Base-by-base conservation (phyloP, 768 basidiomycete genomes). In the Trametes elegans region DNA sequence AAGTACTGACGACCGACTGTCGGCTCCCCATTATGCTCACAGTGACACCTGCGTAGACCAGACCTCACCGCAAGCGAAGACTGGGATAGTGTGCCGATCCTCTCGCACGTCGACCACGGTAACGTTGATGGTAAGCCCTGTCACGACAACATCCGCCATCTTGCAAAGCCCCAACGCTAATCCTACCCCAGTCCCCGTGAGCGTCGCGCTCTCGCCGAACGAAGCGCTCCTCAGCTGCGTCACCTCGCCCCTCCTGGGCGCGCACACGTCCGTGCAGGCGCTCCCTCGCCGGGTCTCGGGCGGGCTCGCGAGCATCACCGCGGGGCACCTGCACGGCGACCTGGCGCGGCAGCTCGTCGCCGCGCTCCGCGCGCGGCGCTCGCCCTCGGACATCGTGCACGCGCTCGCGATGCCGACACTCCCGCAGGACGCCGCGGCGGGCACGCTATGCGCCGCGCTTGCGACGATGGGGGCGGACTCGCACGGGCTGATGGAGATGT, bases 341-440 rank as follows among this genome's bases (percentile, higher is more conserved):
- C 41, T 67, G 3, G 52, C 54, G 29, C 61, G 58, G 46, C 57
- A 58, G 2, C 66, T 77, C 24, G 60, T 69, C 3, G 61, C 65
- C 14, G 78, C 84, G 11, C 73, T 88, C 41, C 73, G 79, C 26
- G 75, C 79, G 2, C 75, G 79, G 41, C 73, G 69, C 53, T 76
- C 80, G n/a, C 72, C 82, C 27, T 71, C 79, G 9, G 89, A 91
- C 63, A 68, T 90, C 31, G 73, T 78, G 19, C 85, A 86, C 63
- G 59, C 74, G 23, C 72, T 91, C 28, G 73, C 81, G 7, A 65
- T 69, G 26, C 71, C 76, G 16, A 66, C 75, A 2, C 66, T 74
- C 5, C 61, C 79, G 0, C 59, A 76, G 28, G 63, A 74, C 14
- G 73, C 76, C n/a, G 70, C 80, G 7, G 69, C 74, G 36, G 74